Base-by-base conservation (phyloP, 768 basidiomycete species). In the Collybia nuda region DNA sequence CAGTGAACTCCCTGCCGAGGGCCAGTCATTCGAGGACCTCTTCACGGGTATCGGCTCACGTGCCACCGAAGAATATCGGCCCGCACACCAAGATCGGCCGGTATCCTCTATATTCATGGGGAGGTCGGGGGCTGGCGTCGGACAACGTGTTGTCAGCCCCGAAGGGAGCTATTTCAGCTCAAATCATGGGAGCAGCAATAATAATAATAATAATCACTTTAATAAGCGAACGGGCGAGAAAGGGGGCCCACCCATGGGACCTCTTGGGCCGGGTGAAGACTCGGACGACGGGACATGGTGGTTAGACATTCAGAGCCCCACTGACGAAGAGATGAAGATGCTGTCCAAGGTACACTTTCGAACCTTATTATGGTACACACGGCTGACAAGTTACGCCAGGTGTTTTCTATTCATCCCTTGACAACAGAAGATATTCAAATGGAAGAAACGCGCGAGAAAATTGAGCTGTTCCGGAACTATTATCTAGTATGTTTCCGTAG, bases 371-470 rank as follows among this genome's bases (percentile, higher is more conserved):
- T 26, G 36, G 29, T 18, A 26, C 55, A 44, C 35, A 12, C 36
- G 15, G 14, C 37, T 26, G 7, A 36, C 45, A 5, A n/a, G 15
- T 23, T 23, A 48, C 21, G 23, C 40, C 37, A 97, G 95, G 94
- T 96, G 8, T 99, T 98, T 69, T 82, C 81, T 17, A 97, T 99
- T 62, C 97, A 99, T 72, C 97, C 97, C 3, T 78, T 99, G 56
- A 99, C 97, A 4, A 96, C 96, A 17, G 97, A 99, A 75, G 97
- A 99, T 75, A 98, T 99, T 64, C 86, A 91, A 62, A 97, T 98
- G 88, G 97, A 99, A 69, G 97, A 99, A 74, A 90, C 95, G 36
- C 93, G 97, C 62, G 97, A 99, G 75, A 99, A 99, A 77, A 99
- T 99, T 60, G 97, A 99, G 67, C 82, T 99, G 17, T 99, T 98